A percentile compares a stretch with the other conserved stretches of the same genome.
Conservation (phyloP, 345 rosid species). For the Populus ilicifolia region DNA sequence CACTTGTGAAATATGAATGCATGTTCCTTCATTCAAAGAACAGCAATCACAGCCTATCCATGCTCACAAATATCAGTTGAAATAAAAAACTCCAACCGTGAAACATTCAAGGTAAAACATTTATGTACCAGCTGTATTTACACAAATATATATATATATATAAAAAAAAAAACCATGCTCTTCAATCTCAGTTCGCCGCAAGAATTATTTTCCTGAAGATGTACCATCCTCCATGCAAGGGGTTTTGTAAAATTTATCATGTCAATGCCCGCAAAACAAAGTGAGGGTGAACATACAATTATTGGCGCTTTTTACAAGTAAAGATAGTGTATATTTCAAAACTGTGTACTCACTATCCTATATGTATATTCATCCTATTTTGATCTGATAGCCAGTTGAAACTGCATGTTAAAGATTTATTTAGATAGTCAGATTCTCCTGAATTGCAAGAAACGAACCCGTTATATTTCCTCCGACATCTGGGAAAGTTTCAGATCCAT, state of each 20-base stretch:
- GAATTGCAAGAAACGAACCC: slow-evolving; percentile 77
- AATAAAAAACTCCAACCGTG: not conserved
- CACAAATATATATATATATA: not conserved
- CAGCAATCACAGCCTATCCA: not conserved
- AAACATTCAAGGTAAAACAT: not conserved
- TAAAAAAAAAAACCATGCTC: not conserved
- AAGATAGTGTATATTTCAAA: not conserved
- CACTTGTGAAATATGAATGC: not conserved
- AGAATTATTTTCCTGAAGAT: not conserved
- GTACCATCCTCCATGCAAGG: not conserved
- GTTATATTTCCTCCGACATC: slow-evolving; percentile 80
- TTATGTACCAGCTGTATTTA: not conserved
- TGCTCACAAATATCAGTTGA: not conserved
- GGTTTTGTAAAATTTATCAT: not conserved
- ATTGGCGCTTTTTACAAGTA: not conserved
- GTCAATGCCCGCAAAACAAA: not conserved
- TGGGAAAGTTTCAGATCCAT: slow-evolving; percentile 67
- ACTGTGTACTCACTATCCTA: not conserved
- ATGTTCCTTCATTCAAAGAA: not conserved
- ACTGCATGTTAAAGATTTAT: not conserved
- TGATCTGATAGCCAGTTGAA: not conserved
- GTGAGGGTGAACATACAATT: not conserved
- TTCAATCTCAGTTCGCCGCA: not conserved
- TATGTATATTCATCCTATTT: not conserved
- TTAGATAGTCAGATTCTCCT: slow-evolving; percentile 85